Evolutionary conservation across 441 rosid genomes (phyloP), one percentile per base, ranked within the genome.

Genomic region (Breynia disticha): DNA sequence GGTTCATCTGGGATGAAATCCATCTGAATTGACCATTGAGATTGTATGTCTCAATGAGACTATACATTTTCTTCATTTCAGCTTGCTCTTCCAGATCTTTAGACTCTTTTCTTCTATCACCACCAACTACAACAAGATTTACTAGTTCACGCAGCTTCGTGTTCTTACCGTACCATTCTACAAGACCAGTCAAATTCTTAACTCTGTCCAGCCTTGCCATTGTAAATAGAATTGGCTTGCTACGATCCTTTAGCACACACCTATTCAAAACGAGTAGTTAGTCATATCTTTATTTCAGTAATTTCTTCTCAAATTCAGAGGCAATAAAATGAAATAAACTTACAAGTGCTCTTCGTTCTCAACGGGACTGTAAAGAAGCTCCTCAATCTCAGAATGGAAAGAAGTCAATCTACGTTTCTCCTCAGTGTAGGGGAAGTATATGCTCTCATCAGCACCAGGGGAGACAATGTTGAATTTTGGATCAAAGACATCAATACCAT

Each of bases 151-250:
- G 83, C 1, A 87, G 62, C 69, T 60, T 68, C 0, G 63, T 35
- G 45, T 83, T 90, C 85, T 85, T 83, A 14, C 93, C 96, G 1
- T 87, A 87, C 95, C 98, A 90, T 74, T 87, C 98, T 0, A 87
- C 98, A 19, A 90, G 93, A 28, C 98, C 98, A 0, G 81, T 28
- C 48, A 90, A 69, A 46, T 90, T 90, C 85, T 90, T 90, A 1
- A 90, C 97, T 24, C 96, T 86, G 72, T 90, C 97, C 32, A 90
- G 79, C 73, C 98, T 80, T 19, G 96, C 98, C 98, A 90, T 90
- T 7, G 98, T 87, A 72, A 90, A 90, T 20, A 90, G 60, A 56
- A 87, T 85, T 12, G 96, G 93, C 83, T 90, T 87, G 66, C 17
- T 83, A 62, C 73, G 77, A 62, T 87, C 96, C 39, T 79, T 84